These are phyloP conservation scores for Penicillium longicatenatum DNA, from an alignment of 495 filamentous ascomycete genomes.

Conservation along the genomic window DNA sequence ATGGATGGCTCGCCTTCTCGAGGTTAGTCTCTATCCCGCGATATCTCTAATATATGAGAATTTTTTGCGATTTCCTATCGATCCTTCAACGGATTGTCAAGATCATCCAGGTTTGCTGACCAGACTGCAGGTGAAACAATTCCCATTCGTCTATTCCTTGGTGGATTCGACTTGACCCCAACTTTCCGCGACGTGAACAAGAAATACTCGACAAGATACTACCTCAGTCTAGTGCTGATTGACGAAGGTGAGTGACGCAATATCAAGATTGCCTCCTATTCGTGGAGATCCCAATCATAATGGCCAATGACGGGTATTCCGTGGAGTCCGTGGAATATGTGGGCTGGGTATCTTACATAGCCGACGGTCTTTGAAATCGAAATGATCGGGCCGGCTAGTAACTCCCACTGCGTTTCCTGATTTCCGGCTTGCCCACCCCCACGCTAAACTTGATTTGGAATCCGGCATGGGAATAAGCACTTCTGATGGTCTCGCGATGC, in stretches of 20 bases:
- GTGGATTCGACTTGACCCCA: conserved; percentile 95
- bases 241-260: conserved; percentile 72
- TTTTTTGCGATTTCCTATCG: too few relatives aligned
- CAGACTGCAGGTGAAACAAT: conserved; percentile 80
- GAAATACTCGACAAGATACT: conserved; percentile 98
- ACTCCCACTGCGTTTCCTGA: conserved; percentile 11
- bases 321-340: not conserved
- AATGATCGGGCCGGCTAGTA: conserved; percentile 24
- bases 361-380: conserved; percentile 43
- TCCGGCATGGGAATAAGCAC: conserved; percentile 3
- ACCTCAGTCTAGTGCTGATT: conserved; percentile 93
- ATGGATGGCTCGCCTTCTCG: conserved; percentile 98
- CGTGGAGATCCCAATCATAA: not conserved
- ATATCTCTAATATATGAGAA: not conserved
- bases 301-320: not conserved
- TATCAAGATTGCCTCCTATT: not conserved
- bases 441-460: conserved; percentile 39
- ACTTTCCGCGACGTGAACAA: conserved; percentile 99
- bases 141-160: conserved; percentile 95
- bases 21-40: conserved; percentile 49
- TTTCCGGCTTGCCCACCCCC: conserved; percentile 33
- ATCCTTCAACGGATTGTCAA: not conserved
- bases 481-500: not conserved
- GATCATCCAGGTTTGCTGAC: conserved; percentile 26
- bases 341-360: conserved; percentile 26